phyloP scores from a whole-genome alignment of 1,284 basidiomycete species.

The Microbotryum scabiosae region DNA sequence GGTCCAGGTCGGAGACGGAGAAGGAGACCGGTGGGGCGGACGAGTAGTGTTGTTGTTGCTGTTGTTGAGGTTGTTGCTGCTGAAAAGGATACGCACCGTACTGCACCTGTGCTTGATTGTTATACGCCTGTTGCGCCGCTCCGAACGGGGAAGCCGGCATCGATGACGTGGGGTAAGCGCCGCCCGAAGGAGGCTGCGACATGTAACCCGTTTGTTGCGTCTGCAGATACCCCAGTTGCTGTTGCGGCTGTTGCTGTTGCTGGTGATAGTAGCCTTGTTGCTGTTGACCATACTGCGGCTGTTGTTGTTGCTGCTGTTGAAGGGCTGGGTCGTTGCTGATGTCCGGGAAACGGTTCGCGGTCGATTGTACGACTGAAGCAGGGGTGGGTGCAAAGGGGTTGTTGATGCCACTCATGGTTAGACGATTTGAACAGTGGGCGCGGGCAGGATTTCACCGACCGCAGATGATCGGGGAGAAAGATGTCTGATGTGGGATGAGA shows the following conservation, averaged over 20 bases:
- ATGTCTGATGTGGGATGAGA: no score
- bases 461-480: no score
- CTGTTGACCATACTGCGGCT: constrained; percentile 5
- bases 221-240: not conserved
- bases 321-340: constrained; percentile 7
- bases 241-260: not conserved
- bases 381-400: constrained; percentile 17
- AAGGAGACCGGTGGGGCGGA: not conserved
- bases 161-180: not conserved
- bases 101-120: not conserved
- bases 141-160: not conserved
- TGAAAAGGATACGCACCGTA: not conserved
- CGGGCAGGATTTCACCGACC: no score
- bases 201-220: constrained; percentile 5
- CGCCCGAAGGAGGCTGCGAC: not conserved
- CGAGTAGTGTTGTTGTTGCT: not conserved
- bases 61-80: not conserved
- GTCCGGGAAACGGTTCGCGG: constrained; percentile 19
- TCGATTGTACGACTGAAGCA: constrained; percentile 1
- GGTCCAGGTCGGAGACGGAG: constrained; percentile 21
- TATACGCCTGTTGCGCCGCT: not conserved
- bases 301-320: constrained; percentile 1
- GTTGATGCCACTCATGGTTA: constrained; percentile 4
- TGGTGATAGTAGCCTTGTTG: not conserved
- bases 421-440: no score